A percentile compares a stretch with the other conserved stretches of the same genome.
phyloP scores from a whole-genome alignment of 139 green algal genomes.

The Yamagishiella unicocca region DNA sequence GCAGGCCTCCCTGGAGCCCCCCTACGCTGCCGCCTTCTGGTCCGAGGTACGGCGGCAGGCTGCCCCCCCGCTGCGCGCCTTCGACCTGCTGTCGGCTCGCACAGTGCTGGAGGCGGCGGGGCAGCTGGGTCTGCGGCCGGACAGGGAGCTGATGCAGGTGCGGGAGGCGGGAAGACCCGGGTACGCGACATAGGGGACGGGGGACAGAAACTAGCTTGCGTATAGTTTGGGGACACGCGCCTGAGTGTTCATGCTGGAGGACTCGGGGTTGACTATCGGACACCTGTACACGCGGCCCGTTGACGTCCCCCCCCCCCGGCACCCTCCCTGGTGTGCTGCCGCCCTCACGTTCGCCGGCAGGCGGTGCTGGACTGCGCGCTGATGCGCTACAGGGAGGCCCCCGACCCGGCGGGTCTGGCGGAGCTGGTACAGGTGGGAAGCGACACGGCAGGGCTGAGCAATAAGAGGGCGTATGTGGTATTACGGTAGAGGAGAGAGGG shows the following conservation, averaged over 20 bases:
- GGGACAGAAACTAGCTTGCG: background rate
- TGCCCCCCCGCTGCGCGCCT: background rate
- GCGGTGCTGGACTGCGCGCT: slow-evolving; percentile 21
- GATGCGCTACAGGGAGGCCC: slow-evolving; percentile 4
- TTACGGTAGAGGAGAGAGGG: background rate
- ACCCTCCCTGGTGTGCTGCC: background rate
- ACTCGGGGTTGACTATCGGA: too few species aligned
- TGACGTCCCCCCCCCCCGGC: background rate
- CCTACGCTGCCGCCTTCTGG: background rate
- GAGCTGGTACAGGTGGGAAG: slow-evolving; percentile 30
- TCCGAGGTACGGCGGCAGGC: background rate
- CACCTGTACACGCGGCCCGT: background rate
- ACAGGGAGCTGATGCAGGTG: slow-evolving; percentile 16
- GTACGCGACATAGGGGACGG: background rate
- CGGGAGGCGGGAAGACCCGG: background rate
- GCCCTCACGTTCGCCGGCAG: too few species aligned
- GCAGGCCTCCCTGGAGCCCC: background rate
- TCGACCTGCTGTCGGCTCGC: background rate
- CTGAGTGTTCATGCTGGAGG: background rate
- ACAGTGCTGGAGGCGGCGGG: slow-evolving; percentile 3
- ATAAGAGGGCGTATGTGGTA: background rate
- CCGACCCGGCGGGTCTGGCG: background rate
- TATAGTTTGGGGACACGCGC: background rate
- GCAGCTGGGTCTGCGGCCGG: slow-evolving; percentile 5
- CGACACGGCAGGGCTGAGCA: background rate